A percentile compares a stretch with the other conserved stretches of the same genome.
These are phyloP conservation scores for Cordyceps sp. DNA, from an alignment of 2,329 filamentous ascomycete species.

Conservation along the genomic window DNA sequence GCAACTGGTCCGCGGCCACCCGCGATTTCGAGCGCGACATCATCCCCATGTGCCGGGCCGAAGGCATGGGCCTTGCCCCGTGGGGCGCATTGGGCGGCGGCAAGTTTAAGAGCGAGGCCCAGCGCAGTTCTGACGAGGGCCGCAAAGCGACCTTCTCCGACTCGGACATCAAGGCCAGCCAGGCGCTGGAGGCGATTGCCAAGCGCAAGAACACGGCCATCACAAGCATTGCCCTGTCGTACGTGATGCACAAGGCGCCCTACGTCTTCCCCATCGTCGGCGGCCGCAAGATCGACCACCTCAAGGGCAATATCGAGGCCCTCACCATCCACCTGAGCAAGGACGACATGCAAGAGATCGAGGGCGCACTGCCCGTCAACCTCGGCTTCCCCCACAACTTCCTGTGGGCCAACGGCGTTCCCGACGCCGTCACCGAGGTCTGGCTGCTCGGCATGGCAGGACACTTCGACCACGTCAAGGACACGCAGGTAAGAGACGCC, in stretches of 20 bases:
- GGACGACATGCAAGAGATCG: slow-evolving; percentile 51
- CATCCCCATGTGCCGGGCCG: slow-evolving; percentile 24
- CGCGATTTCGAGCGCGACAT: slow-evolving; percentile 26
- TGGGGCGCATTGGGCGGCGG: slow-evolving; percentile 41
- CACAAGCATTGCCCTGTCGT: slow-evolving; percentile 46
- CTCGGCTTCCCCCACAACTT: slow-evolving; percentile 51
- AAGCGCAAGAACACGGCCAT: slow-evolving; percentile 22
- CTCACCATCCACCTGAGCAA: slow-evolving; percentile 40
- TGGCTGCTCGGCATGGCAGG: slow-evolving; percentile 29
- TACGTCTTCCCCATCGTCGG: slow-evolving; percentile 62
- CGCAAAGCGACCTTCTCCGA: slow-evolving; percentile 25
- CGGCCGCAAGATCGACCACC: slow-evolving; percentile 50
- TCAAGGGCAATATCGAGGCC: slow-evolving; percentile 54
- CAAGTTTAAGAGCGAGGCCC: slow-evolving; percentile 23
- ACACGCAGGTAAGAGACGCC: slow-evolving; percentile 13
- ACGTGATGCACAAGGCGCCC: slow-evolving; percentile 54
- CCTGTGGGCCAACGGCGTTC: slow-evolving; percentile 24
- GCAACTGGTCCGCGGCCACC: slow-evolving; percentile 20
- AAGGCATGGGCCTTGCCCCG: slow-evolving; percentile 36
- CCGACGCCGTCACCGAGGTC: slow-evolving; percentile 21
- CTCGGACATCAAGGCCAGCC: slow-evolving; percentile 32
- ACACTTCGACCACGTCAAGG: slow-evolving; percentile 31
- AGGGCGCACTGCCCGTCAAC: slow-evolving; percentile 43
- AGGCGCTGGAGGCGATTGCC: slow-evolving; percentile 32
- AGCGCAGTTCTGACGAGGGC: slow-evolving; percentile 17